Conservation (phyloP, 2,329 filamentous ascomycete genomes). For the Nothopassalora personata region DNA sequence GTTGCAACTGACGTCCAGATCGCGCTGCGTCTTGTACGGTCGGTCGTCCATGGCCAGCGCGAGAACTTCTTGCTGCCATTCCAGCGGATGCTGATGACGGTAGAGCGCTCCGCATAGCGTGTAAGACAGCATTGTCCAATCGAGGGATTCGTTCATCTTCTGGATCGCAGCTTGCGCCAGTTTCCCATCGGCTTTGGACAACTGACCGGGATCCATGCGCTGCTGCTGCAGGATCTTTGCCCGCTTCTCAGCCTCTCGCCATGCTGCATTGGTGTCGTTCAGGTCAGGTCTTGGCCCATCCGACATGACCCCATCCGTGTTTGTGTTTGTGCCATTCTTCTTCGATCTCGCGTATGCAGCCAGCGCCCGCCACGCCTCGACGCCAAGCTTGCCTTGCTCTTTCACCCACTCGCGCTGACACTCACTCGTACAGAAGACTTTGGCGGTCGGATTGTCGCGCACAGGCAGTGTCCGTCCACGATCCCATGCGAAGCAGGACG, state of each 20-base stretch:
- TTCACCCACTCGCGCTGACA: constrained; percentile 36
- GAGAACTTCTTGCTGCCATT: constrained; percentile 32
- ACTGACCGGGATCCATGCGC: background rate
- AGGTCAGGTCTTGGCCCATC: constrained; percentile 11
- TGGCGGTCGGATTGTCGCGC: constrained; percentile 35
- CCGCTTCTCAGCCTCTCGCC: constrained; percentile 19
- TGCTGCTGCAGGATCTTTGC: constrained; percentile 9
- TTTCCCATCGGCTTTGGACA: constrained; percentile 14
- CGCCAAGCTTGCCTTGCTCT: constrained; percentile 25
- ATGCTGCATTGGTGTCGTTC: constrained; percentile 20
- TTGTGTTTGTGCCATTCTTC: constrained; percentile 11
- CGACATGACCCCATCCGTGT: constrained; percentile 7
- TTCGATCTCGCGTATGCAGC: constrained; percentile 22
- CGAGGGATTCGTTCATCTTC: constrained; percentile 13
- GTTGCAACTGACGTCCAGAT: constrained; percentile 37
- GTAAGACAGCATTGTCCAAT: constrained; percentile 39
- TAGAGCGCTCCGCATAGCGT: constrained; percentile 39
- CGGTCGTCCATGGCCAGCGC: constrained; percentile 38
- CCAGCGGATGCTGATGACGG: constrained; percentile 26
- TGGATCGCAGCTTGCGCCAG: constrained; percentile 7
- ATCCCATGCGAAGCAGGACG: constrained; percentile 44
- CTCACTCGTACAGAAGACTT: constrained; percentile 39
- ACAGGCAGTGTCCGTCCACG: constrained; percentile 39
- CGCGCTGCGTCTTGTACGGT: constrained; percentile 38
- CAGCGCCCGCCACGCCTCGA: constrained; percentile 27